Percentiles rank a stretch among this genome's conserved stretches.
Evolutionary conservation across 768 basidiomycete genomes (phyloP).

Genomic region (Trametopsis cervina): DNA sequence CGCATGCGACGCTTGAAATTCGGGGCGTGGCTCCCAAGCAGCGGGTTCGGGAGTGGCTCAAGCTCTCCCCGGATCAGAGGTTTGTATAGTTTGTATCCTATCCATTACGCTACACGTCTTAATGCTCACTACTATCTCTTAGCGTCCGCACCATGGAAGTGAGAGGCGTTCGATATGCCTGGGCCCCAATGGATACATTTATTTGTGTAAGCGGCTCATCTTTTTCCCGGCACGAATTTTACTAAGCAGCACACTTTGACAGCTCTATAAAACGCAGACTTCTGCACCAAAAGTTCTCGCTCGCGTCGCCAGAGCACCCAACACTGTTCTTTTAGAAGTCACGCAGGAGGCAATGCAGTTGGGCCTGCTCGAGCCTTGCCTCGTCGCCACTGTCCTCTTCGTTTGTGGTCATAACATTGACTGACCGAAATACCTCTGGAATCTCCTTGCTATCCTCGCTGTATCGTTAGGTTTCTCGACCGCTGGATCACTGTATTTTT

Average conservation of each 20-base stretch:
- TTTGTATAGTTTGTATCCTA: slow-evolving; percentile 20
- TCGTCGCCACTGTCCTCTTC: slow-evolving; percentile 48
- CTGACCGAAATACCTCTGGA: slow-evolving; percentile 18
- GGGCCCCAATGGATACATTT: slow-evolving; percentile 47
- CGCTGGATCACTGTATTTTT: slow-evolving; percentile 1
- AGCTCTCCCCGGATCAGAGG: slow-evolving; percentile 41
- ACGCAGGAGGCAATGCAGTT: slow-evolving; percentile 48
- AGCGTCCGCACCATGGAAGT: slow-evolving; percentile 43
- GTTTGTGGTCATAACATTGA: slow-evolving; percentile 61
- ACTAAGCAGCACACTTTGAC: not conserved
- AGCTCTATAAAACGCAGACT: slow-evolving; percentile 42
- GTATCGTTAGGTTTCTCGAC: slow-evolving; percentile 1
- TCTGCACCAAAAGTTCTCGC: slow-evolving; percentile 32
- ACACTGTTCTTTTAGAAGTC: slow-evolving; percentile 45
- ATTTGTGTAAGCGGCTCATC: slow-evolving; percentile 39
- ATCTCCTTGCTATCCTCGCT: not conserved
- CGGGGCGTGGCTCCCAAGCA: slow-evolving; percentile 44
- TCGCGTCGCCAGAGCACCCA: slow-evolving; percentile 39
- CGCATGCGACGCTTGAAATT: slow-evolving; percentile 44
- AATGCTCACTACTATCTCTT: slow-evolving; percentile 4
- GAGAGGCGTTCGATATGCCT: slow-evolving; percentile 42
- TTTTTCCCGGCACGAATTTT: not conserved
- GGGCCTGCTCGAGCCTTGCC: slow-evolving; percentile 42
- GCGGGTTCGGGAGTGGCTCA: slow-evolving; percentile 45
- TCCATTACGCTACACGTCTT: not conserved